phyloP scores from a whole-genome alignment of 495 filamentous ascomycete species.

The Pyrenula massariospora region DNA sequence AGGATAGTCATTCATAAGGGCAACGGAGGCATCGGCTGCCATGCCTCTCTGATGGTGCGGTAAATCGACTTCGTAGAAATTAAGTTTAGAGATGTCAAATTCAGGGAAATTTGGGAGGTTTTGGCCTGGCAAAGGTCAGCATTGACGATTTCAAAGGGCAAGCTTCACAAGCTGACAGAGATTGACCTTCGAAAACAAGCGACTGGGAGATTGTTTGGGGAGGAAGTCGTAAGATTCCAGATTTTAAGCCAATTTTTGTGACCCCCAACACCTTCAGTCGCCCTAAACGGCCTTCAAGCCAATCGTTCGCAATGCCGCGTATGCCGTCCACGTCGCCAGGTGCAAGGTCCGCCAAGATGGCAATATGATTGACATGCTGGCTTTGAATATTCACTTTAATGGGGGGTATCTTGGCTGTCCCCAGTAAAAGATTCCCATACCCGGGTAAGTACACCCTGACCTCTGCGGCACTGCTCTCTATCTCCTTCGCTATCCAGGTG shows the following conservation, averaged over 20 bases:
- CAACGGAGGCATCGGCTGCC: slow-evolving; percentile 61
- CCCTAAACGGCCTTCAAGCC: slow-evolving; percentile 65
- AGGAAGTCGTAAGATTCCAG: slow-evolving; percentile 67
- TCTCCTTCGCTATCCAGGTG: slow-evolving; percentile 69
- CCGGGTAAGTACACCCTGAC: slow-evolving; percentile 76
- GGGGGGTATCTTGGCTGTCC: slow-evolving; percentile 61
- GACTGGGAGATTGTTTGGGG: slow-evolving; percentile 59
- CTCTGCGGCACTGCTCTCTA: slow-evolving; percentile 56
- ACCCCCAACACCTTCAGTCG: slow-evolving; percentile 57
- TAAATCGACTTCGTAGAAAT: slow-evolving; percentile 55
- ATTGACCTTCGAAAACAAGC: slow-evolving; percentile 70
- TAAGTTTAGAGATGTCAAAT: slow-evolving; percentile 65
- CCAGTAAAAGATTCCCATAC: slow-evolving; percentile 66
- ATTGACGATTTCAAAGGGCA: slow-evolving; percentile 29
- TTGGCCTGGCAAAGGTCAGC: slow-evolving; percentile 25
- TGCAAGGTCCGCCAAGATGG: slow-evolving; percentile 63
- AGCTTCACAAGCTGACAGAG: slow-evolving; percentile 29
- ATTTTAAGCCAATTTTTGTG: slow-evolving; percentile 56
- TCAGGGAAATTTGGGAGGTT: slow-evolving; percentile 66
- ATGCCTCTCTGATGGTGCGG: slow-evolving; percentile 46
- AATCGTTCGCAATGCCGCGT: slow-evolving; percentile 74
- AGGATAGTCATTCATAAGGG: slow-evolving; percentile 60
- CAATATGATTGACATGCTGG: slow-evolving; percentile 60
- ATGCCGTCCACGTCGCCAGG: slow-evolving; percentile 71
- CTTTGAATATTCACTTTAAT: slow-evolving; percentile 65